These are phyloP conservation scores for Asclepias syriaca DNA, from an alignment of 257 asterid species.

Conservation along the genomic window DNA sequence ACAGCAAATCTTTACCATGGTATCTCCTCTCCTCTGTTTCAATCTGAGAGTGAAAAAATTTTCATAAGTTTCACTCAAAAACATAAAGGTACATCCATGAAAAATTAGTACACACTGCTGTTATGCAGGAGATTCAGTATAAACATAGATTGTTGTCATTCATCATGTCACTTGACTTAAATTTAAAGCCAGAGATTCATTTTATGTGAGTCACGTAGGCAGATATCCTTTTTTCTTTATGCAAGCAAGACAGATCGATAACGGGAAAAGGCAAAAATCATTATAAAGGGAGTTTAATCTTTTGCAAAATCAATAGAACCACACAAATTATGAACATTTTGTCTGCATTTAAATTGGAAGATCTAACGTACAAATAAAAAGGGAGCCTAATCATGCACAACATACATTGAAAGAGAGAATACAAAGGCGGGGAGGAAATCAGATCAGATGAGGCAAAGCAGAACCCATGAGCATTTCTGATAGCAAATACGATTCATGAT, in stretches of 20 bases:
- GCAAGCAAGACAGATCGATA: not conserved
- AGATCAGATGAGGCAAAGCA: not conserved
- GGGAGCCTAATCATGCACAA: not conserved
- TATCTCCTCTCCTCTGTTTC: slow-evolving; percentile 25
- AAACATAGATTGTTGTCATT: not conserved
- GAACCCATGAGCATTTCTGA: not conserved
- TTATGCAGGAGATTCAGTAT: not conserved
- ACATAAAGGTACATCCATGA: not conserved
- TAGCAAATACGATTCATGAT: not conserved
- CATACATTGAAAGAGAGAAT: not conserved
- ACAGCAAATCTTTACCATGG: slow-evolving; percentile 97
- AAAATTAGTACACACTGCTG: not conserved
- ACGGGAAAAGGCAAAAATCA: not conserved
- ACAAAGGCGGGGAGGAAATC: not conserved
- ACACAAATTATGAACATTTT: too few relatives aligned
- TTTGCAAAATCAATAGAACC: too few relatives aligned
- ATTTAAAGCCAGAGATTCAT: not conserved
- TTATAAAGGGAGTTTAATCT: too few relatives aligned
- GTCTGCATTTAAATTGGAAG: not conserved
- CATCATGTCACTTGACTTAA: not conserved
- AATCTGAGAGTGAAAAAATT: slow-evolving; percentile 20
- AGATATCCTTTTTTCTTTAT: not conserved
- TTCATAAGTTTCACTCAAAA: not conserved
- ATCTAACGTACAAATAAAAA: slow-evolving; percentile 4
- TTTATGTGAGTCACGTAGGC: not conserved